A percentile compares a stretch with the other conserved stretches of the same genome.
These are phyloP conservation scores for Pseudogymnoascus sp. DNA, from an alignment of 2,329 filamentous ascomycete genomes.

Conservation along the genomic window DNA sequence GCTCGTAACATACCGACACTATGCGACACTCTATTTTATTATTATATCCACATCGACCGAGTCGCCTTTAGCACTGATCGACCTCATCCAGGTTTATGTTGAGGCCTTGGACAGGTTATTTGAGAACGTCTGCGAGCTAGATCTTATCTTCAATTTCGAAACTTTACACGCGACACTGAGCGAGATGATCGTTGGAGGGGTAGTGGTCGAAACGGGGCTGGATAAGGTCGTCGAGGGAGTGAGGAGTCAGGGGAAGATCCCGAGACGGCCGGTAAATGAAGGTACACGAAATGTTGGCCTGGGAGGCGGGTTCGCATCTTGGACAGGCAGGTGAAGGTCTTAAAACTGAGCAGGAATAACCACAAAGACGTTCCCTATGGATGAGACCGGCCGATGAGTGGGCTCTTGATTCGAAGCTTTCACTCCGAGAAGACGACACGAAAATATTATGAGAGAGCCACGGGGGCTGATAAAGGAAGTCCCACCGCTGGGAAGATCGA, in stretches of 20 bases:
- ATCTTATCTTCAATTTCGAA: conserved; percentile 99
- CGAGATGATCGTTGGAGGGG: conserved; percentile 93
- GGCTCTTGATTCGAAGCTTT: background rate
- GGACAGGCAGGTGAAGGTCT: conserved; percentile 25
- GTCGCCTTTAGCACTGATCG: conserved; percentile 87
- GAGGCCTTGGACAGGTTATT: conserved; percentile 91
- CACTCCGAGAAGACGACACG: background rate
- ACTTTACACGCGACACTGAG: conserved; percentile 82
- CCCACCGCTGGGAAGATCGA: background rate
- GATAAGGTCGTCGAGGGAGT: conserved; percentile 86
- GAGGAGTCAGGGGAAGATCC: conserved; percentile 64
- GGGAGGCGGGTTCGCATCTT: conserved; percentile 29
- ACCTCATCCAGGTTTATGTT: conserved; percentile 96
- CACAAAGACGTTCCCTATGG: background rate
- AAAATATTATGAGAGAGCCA: background rate
- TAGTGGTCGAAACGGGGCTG: conserved; percentile 85
- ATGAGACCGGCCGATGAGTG: background rate
- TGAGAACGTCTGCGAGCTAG: conserved; percentile 96
- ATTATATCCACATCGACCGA: conserved; percentile 95
- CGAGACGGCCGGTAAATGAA: conserved; percentile 72
- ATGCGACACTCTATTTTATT: conserved; percentile 97
- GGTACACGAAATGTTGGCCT: conserved; percentile 46
- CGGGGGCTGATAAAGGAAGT: background rate
- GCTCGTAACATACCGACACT: conserved; percentile 95
- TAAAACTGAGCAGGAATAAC: background rate